Base-by-base conservation (phyloP, 208 protist species). In the Vickermania ingenoplastis region DNA sequence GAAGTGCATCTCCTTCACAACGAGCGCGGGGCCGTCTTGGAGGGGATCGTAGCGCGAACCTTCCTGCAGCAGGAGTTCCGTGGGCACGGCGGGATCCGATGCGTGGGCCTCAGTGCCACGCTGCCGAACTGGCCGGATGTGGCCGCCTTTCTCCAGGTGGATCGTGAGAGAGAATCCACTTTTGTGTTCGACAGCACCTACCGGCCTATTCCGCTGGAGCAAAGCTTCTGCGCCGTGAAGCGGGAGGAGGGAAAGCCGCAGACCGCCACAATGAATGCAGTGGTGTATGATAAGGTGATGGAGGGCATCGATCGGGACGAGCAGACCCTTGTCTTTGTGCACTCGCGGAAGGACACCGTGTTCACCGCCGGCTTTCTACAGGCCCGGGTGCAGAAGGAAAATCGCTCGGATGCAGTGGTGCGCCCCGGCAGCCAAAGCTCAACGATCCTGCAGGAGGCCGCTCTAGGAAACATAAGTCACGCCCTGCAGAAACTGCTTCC, bases 1-100 rank as follows among this genome's bases (percentile, higher is more conserved):
- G 96, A 99, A 78, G 95, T 99, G 60, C 99, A 99, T 77, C 76
- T 99, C 14, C 82, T 99, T 30, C 98, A 99, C 75, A 98, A 99
- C 69, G 89, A 96, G 48, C 86, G 99, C 53, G 99, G 99, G 22
- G 91, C 98, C 0, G 98, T 99, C 7, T 69, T 99, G 24, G 99
- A 99, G 77, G 81, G 90, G 14, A 95, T 99, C 63, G 95, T 99
- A 7, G 92, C 97, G 24, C 86, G 99, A 24, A 99, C 97, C 51
- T 81, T 73, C 67, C 67, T 88, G 36, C 89, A 96, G 69, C 80
- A 89, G 71, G 77, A 94, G 62, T 59, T 78, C 5, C 81, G 79
- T 45, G 79, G 79, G 4, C 71, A 84, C 56, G 83, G 74, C 0
- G 88, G 94, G 26, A 95, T 99, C 25, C 81, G 99, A 28, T 66